Conservation (phyloP, 169 alveolate genomes). For the Eimeria tenella region DNA sequence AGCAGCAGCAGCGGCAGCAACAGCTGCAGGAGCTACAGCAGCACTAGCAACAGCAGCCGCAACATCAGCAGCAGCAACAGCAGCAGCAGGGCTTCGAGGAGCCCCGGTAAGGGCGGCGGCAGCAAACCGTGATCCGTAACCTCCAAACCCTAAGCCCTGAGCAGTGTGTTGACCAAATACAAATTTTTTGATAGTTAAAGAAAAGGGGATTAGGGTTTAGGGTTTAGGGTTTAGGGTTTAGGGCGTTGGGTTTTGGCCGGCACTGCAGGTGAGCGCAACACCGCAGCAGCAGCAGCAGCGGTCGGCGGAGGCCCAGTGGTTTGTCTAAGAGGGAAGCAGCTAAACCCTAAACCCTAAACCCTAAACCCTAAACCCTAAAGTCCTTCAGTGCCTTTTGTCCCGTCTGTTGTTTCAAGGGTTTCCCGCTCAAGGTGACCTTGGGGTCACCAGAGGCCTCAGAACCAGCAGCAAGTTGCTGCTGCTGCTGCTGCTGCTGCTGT, state of each 20-base stretch:
- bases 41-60: too few species aligned
- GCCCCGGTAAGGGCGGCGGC: too few species aligned
- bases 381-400: background rate
- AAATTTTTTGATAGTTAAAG: too few species aligned
- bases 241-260: background rate
- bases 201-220: conserved; percentile 25
- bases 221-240: conserved; percentile 46
- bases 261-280: too few species aligned
- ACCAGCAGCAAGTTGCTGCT: background rate
- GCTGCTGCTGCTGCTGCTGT: conserved; percentile 41
- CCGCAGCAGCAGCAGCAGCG: conserved; percentile 5
- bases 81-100: too few species aligned
- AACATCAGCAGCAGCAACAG: too few species aligned
- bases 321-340: background rate
- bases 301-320: background rate
- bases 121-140: background rate
- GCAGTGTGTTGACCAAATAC: too few species aligned
- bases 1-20: too few species aligned
- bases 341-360: conserved; percentile 41
- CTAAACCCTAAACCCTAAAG: conserved; percentile 25
- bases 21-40: too few species aligned
- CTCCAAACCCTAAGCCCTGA: background rate
- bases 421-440: background rate
- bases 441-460: background rate
- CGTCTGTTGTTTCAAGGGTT: background rate